Base-by-base conservation (phyloP, 805 yeast genomes). In the baker's yeast (Saccharomyces cerevisiae) region DNA sequence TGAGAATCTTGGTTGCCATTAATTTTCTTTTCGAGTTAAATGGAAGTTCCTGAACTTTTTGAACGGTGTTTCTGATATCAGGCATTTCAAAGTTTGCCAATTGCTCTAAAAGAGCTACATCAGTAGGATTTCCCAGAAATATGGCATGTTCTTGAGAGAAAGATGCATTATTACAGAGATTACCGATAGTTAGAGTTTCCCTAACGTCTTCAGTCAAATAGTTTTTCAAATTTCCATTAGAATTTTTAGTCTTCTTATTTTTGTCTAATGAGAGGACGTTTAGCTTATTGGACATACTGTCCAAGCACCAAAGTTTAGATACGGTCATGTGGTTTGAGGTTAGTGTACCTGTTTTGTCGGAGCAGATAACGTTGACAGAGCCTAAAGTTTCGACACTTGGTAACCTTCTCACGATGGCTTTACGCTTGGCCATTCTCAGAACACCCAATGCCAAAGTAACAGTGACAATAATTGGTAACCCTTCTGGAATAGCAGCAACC, bases 401-500 rank as follows among this genome's bases (percentile, higher is more conserved):
- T 59, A 94, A 76, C 61, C 97, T 81, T 66, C 91, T 87, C 51
- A 94, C 96, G 67, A 94, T 94, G 2, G 98, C 99, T 64, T 86
- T 87, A 62, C 90, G 85, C 52, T 82, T 83, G 5, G 99, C 97
- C 99, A 94, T 94, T 73, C 98, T 79, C 61, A 94, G 76, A 47
- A 94, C 99, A 50, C 99, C 99, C 24, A 94, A 76, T 0, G 99
- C 99, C 58, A 94, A 76, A 0, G 99, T 94, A 9, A 94, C 99
- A 5, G 99, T 92, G 46, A 94, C 99, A 69, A 94, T 94, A 64
- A 94, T 94, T 0, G 99, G 99, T 61, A 94, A 79, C 53, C 99
- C 99, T 72, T 94, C 99, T 4, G 99, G 99, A 62, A 94, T 94
- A 3, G 99, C 99, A 51, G 99, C 99, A 21, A 94, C 99, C 2